A percentile compares a stretch with the other conserved stretches of the same genome.
Conservation (phyloP, 495 filamentous ascomycete genomes). For the Hypoxylon subgilvum region DNA sequence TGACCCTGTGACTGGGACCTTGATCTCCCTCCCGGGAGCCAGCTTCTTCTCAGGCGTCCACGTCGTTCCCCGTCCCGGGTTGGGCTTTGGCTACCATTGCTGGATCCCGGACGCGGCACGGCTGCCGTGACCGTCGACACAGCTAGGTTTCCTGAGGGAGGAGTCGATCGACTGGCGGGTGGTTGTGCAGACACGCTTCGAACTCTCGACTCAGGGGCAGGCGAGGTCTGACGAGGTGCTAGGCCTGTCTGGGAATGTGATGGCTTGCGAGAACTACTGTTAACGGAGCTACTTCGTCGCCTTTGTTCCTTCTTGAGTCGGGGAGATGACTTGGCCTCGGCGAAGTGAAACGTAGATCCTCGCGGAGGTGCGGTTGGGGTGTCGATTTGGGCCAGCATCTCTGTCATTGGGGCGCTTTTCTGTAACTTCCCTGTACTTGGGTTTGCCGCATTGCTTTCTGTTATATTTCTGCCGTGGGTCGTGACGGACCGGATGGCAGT, state of each 20-base stretch:
- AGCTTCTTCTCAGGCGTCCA: constrained; percentile 48
- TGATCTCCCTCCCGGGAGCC: constrained; percentile 53
- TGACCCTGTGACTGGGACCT: constrained; percentile 48
- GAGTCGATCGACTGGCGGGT: constrained; percentile 19
- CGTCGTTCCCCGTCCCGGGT: constrained; percentile 36
- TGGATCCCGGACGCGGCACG: constrained; percentile 37
- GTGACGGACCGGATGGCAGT: not conserved
- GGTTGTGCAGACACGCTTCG: constrained; percentile 53
- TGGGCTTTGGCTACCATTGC: constrained; percentile 45
- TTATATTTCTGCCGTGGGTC: constrained; percentile 13
- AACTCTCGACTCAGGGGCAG: constrained; percentile 33
- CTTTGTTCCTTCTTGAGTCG: constrained; percentile 38
- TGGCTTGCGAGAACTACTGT: constrained; percentile 17
- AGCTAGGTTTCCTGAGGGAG: constrained; percentile 34
- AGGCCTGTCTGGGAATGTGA: constrained; percentile 21
- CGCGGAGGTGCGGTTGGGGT: constrained; percentile 23
- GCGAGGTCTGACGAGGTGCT: constrained; percentile 33
- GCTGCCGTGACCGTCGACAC: constrained; percentile 29
- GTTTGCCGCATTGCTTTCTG: constrained; percentile 12
- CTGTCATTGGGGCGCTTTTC: constrained; percentile 22
- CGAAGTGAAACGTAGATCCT: constrained; percentile 29
- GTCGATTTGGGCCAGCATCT: constrained; percentile 16
- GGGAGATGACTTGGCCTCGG: constrained; percentile 35
- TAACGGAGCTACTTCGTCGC: constrained; percentile 38
- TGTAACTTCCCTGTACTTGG: constrained; percentile 22